These are phyloP conservation scores for Colletotrichum destructivum DNA, from an alignment of 2,329 filamentous ascomycete species.

Conservation along the genomic window DNA sequence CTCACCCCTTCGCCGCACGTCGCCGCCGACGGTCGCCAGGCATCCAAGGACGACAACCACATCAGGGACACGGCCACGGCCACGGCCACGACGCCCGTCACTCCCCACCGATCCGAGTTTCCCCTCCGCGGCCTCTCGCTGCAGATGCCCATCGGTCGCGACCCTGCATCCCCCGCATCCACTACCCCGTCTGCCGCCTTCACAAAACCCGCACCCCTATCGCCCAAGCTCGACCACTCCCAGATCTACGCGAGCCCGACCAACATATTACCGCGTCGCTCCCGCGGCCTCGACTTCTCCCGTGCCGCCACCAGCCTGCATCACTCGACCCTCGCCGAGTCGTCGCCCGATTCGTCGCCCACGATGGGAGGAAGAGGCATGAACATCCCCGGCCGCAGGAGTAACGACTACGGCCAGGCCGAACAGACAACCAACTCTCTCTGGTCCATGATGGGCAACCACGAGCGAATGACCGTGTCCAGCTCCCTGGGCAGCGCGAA, in stretches of 20 bases:
- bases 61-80: constrained; percentile 58
- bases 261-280: constrained; percentile 89
- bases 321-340: constrained; percentile 93
- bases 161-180: constrained; percentile 54
- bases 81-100: constrained; percentile 67
- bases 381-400: constrained; percentile 71
- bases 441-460: constrained; percentile 79
- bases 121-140: constrained; percentile 76
- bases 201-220: constrained; percentile 77
- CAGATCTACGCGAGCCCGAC: constrained; percentile 90
- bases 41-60: constrained; percentile 78
- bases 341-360: constrained; percentile 91
- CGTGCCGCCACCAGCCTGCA: constrained; percentile 94
- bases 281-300: constrained; percentile 92
- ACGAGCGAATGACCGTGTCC: constrained; percentile 80
- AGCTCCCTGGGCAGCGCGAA: constrained; percentile 85
- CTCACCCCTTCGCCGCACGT: constrained; percentile 73
- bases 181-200: constrained; percentile 46
- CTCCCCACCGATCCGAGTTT: constrained; percentile 79
- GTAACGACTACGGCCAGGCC: constrained; percentile 63
- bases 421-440: constrained; percentile 79
- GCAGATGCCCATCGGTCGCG: constrained; percentile 75
- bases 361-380: constrained; percentile 79
- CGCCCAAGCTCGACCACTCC: constrained; percentile 87
- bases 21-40: constrained; percentile 66